These are phyloP conservation scores for Pleurotus giganteus DNA, from an alignment of 768 basidiomycete genomes.

Conservation along the genomic window DNA sequence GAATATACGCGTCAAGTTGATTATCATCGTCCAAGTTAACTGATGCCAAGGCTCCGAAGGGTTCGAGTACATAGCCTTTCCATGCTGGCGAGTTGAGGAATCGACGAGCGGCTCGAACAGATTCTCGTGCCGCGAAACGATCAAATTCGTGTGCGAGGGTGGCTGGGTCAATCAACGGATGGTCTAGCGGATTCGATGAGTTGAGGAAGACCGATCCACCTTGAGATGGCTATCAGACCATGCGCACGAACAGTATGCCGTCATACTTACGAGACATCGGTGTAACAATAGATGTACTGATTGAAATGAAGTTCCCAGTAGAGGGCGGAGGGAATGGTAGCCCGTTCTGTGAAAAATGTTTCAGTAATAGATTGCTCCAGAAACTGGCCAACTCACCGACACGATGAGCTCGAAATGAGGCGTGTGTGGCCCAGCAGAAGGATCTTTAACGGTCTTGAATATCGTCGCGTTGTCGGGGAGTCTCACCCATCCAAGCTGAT, in stretches of 20 bases:
- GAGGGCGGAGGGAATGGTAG: constrained; percentile 4
- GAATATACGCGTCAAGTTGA: constrained; percentile 21
- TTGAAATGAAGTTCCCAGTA: constrained; percentile 16
- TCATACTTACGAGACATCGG: constrained; percentile 21
- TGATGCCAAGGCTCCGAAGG: constrained; percentile 15
- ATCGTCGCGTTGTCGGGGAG: constrained; percentile 27
- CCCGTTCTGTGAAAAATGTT: constrained; percentile 12
- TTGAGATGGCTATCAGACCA: background rate
- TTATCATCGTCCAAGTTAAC: constrained; percentile 24
- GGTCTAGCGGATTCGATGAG: constrained; percentile 22
- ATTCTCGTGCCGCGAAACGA: constrained; percentile 23
- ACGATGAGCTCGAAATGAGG: constrained; percentile 34
- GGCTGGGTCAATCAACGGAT: constrained; percentile 25
- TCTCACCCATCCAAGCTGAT: constrained; percentile 18
- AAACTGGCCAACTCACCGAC: constrained; percentile 19
- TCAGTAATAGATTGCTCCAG: background rate
- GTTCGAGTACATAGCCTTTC: constrained; percentile 23
- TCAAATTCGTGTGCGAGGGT: constrained; percentile 20
- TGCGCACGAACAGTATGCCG: background rate
- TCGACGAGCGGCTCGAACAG: constrained; percentile 19
- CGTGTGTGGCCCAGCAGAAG: constrained; percentile 31
- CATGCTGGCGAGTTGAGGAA: constrained; percentile 27
- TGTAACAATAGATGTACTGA: constrained; percentile 18
- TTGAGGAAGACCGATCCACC: constrained; percentile 26
- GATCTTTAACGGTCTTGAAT: constrained; percentile 28